phyloP scores from a whole-genome alignment of 2,329 filamentous ascomycete species.

The Metarhizium humberi region DNA sequence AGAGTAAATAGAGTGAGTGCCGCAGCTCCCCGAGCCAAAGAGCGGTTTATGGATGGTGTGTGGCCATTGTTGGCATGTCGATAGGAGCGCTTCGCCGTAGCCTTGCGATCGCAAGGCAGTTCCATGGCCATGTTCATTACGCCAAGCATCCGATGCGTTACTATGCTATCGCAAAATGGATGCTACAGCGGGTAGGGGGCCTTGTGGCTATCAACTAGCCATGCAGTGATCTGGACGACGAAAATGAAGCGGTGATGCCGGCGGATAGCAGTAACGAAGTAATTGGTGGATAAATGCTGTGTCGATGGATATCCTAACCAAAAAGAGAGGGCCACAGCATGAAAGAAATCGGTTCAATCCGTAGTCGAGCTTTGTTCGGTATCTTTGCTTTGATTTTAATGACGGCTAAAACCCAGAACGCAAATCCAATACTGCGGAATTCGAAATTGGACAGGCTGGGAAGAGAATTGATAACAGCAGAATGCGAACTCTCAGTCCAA shows the following conservation, averaged over 20 bases:
- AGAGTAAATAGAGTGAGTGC: conserved; percentile 17
- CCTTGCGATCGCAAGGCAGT: background rate
- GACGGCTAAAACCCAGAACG: background rate
- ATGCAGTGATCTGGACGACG: conserved; percentile 1
- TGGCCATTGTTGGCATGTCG: background rate
- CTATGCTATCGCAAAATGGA: background rate
- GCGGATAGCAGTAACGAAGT: conserved; percentile 6
- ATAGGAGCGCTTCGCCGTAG: background rate
- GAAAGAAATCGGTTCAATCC: background rate
- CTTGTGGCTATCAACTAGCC: background rate
- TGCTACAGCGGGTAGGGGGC: background rate
- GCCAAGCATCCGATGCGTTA: background rate
- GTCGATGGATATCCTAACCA: conserved; percentile 20
- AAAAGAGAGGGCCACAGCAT: conserved; percentile 14
- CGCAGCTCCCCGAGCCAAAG: background rate
- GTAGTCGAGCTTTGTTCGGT: background rate
- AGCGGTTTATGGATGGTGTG: background rate
- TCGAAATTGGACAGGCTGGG: background rate
- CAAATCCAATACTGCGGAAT: background rate
- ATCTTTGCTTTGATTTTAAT: background rate
- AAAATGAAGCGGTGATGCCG: background rate
- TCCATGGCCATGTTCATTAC: background rate
- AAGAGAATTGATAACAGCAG: background rate
- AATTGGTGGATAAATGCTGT: conserved; percentile 18
- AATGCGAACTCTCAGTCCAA: background rate